Percentiles rank a stretch among this genome's conserved stretches.
phyloP scores from a whole-genome alignment of 805 yeast species.

The Wickerhamiella vanderwaltii region DNA sequence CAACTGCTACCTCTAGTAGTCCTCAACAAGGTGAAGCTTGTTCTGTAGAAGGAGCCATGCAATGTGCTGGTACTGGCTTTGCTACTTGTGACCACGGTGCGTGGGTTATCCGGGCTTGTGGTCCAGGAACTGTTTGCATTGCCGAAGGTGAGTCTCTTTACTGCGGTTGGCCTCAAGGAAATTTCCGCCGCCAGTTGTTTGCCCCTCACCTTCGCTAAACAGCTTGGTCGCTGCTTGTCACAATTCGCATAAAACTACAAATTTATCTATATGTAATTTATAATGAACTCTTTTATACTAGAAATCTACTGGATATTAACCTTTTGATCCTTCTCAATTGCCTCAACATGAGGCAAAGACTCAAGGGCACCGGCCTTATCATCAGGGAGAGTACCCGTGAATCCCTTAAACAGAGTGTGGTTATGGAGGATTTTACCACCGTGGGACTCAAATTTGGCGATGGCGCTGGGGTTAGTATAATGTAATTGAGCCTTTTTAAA shows the following conservation, averaged over 20 bases:
- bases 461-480: slow-evolving; percentile 10
- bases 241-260: neutral
- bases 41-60: slow-evolving; percentile 21
- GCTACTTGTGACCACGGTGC: slow-evolving; percentile 23
- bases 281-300: neutral
- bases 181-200: neutral
- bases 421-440: slow-evolving; percentile 25
- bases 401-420: slow-evolving; percentile 29
- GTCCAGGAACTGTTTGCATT: slow-evolving; percentile 24
- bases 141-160: slow-evolving; percentile 17
- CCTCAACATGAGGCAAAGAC: slow-evolving; percentile 21
- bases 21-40: slow-evolving; percentile 19
- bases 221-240: neutral
- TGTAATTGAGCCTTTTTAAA: neutral
- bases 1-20: neutral
- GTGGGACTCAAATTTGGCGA: slow-evolving; percentile 18
- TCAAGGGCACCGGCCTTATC: slow-evolving; percentile 24
- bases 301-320: slow-evolving; percentile 19
- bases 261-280: neutral
- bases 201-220: neutral
- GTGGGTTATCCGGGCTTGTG: slow-evolving; percentile 26
- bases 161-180: slow-evolving; percentile 24
- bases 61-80: slow-evolving; percentile 22
- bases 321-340: slow-evolving; percentile 26
- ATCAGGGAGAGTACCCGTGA: slow-evolving; percentile 26